These are phyloP conservation scores for Camellia sinensis DNA, from an alignment of 148 eudicot species.

Conservation along the genomic window DNA sequence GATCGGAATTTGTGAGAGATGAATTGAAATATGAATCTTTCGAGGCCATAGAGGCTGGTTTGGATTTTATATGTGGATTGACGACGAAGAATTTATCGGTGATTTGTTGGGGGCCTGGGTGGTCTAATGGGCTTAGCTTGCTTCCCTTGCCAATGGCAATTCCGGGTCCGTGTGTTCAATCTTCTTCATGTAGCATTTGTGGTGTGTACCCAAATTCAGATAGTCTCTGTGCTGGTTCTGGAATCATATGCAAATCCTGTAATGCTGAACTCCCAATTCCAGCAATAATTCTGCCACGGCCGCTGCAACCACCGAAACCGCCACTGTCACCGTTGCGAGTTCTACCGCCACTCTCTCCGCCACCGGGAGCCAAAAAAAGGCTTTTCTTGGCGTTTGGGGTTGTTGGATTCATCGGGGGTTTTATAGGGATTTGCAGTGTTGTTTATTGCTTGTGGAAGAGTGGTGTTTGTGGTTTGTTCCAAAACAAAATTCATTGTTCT, in stretches of 20 bases:
- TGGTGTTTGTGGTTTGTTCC: slow-evolving; percentile 5
- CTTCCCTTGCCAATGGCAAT: slow-evolving; percentile 37
- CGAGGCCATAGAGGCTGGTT: slow-evolving; percentile 41
- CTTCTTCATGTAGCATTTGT: slow-evolving; percentile 36
- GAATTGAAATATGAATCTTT: slow-evolving; percentile 28
- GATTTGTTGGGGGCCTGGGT: slow-evolving; percentile 59
- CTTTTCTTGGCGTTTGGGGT: slow-evolving; percentile 36
- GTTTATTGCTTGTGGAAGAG: slow-evolving; percentile 29
- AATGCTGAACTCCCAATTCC: slow-evolving; percentile 29
- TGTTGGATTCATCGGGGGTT: slow-evolving; percentile 36
- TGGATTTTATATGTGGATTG: slow-evolving; percentile 53
- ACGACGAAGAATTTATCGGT: slow-evolving; percentile 32
- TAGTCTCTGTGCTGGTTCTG: slow-evolving; percentile 41
- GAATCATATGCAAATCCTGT: slow-evolving; percentile 43
- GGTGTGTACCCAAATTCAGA: slow-evolving; percentile 40
- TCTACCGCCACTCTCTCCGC: background rate
- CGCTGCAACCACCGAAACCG: background rate
- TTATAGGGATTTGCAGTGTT: slow-evolving; percentile 37
- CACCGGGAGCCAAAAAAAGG: background rate
- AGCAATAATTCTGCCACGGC: slow-evolving; percentile 14
- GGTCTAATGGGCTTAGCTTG: slow-evolving; percentile 26
- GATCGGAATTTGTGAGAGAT: slow-evolving; percentile 14
- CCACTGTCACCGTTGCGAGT: background rate
- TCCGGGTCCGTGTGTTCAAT: slow-evolving; percentile 51
- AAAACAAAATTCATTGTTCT: slow-evolving; percentile 6